Evolutionary conservation across 768 basidiomycete genomes (phyloP).

Genomic region (Collybia nuda): DNA sequence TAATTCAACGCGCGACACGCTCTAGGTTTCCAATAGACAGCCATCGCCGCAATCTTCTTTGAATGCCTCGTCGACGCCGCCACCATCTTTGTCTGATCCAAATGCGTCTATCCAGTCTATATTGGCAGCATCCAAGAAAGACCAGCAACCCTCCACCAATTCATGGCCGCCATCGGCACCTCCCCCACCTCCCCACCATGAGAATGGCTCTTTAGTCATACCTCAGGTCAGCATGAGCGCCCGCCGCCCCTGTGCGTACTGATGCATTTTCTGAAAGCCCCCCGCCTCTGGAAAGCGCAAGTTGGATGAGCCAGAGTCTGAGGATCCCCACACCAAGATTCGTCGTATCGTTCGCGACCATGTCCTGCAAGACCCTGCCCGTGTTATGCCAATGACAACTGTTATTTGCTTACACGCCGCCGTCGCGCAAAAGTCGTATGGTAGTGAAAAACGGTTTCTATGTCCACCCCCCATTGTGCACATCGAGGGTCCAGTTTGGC

Average conservation of each 20-base stretch:
- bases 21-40: conserved; percentile 27
- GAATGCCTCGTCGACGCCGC: conserved; percentile 24
- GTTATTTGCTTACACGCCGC: conserved; percentile 89
- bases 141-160: conserved; percentile 36
- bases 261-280: conserved; percentile 17
- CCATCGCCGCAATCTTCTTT: conserved; percentile 17
- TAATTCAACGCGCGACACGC: conserved; percentile 26
- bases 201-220: conserved; percentile 25
- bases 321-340: conserved; percentile 75
- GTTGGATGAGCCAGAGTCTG: conserved; percentile 62
- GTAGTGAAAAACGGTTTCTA: conserved; percentile 92
- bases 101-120: conserved; percentile 51
- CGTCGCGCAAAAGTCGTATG: conserved; percentile 95
- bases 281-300: conserved; percentile 68
- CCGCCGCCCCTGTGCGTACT: conserved; percentile 4
- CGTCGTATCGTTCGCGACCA: conserved; percentile 84
- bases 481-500: conserved; percentile 86
- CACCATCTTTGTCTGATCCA: conserved; percentile 31
- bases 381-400: conserved; percentile 86
- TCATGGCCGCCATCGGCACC: conserved; percentile 38
- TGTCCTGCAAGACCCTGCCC: conserved; percentile 70
- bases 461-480: conserved; percentile 93
- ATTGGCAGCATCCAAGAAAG: conserved; percentile 49
- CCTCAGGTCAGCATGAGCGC: conserved; percentile 37
- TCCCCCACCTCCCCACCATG: conserved; percentile 22